phyloP scores from a whole-genome alignment of 2,329 filamentous ascomycete genomes.

The Aspergillus phoenicis region DNA sequence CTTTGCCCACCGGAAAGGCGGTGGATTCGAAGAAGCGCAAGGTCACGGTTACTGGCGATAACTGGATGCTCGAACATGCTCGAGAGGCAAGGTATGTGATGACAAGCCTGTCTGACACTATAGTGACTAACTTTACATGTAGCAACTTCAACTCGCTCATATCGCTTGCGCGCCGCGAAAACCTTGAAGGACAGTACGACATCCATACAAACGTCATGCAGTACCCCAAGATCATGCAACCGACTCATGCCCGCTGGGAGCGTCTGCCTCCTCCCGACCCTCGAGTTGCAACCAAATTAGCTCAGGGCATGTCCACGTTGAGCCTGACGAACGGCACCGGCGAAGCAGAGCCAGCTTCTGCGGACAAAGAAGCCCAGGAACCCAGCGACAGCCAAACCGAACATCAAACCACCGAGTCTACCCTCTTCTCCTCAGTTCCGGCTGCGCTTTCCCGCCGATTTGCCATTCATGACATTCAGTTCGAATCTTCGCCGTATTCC shows the following conservation, averaged over 20 bases:
- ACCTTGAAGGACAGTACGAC: constrained; percentile 80
- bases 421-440: constrained; percentile 59
- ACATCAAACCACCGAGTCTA: constrained; percentile 29
- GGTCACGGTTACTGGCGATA: constrained; percentile 85
- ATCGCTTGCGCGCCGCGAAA: constrained; percentile 67
- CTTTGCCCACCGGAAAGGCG: constrained; percentile 71
- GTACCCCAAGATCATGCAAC: constrained; percentile 84
- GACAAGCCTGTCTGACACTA: not conserved
- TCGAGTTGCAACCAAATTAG: constrained; percentile 30
- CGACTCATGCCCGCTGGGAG: constrained; percentile 82
- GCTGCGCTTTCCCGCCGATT: constrained; percentile 63
- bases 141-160: constrained; percentile 85
- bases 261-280: constrained; percentile 58
- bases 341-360: constrained; percentile 21
- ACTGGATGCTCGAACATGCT: constrained; percentile 96
- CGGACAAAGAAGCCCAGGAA: constrained; percentile 13
- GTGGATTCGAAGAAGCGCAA: constrained; percentile 78
- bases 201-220: constrained; percentile 92
- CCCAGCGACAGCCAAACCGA: constrained; percentile 18
- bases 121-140: constrained; percentile 16
- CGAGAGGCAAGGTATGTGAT: constrained; percentile 76
- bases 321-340: constrained; percentile 36
- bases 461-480: constrained; percentile 63
- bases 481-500: constrained; percentile 61
- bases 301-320: constrained; percentile 38